phyloP scores from a whole-genome alignment of 208 protist species.

The Trypanosoma platydactyli region DNA sequence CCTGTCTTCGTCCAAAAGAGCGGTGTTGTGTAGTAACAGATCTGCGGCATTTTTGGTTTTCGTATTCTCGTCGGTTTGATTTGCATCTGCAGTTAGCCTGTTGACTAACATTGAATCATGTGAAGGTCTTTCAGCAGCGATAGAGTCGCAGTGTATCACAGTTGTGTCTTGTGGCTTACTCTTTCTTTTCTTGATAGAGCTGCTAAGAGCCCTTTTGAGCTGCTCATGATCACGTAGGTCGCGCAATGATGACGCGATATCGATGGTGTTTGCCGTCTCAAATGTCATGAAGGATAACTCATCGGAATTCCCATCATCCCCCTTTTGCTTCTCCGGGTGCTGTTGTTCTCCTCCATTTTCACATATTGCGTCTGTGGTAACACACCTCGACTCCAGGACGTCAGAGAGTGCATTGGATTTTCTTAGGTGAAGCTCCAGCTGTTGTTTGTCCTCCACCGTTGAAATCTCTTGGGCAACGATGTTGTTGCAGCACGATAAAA shows the following conservation, averaged over 20 bases:
- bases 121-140: too few relatives aligned
- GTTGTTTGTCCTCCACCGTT: constrained; percentile 29
- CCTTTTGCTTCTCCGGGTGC: not conserved
- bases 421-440: not conserved
- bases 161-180: not conserved
- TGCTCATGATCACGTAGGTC: constrained; percentile 7
- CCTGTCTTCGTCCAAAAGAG: constrained; percentile 2
- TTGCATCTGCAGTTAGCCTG: too few relatives aligned
- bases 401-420: not conserved
- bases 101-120: too few relatives aligned
- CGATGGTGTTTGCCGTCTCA: constrained; percentile 10
- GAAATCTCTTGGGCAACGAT: constrained; percentile 11
- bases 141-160: too few relatives aligned
- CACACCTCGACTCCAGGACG: not conserved
- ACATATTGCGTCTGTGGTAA: constrained; percentile 4
- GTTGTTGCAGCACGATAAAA: not conserved
- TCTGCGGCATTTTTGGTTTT: too few relatives aligned
- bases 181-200: not conserved
- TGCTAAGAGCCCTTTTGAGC: constrained; percentile 3
- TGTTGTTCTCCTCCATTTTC: not conserved
- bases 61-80: too few relatives aligned
- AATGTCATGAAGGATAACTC: constrained; percentile 11
- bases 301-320: constrained; percentile 2
- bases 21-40: not conserved
- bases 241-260: constrained; percentile 2